Percentiles rank a stretch among this genome's conserved stretches.
phyloP scores from a whole-genome alignment of 75 land plant species.

The Pinus albicaulis region DNA sequence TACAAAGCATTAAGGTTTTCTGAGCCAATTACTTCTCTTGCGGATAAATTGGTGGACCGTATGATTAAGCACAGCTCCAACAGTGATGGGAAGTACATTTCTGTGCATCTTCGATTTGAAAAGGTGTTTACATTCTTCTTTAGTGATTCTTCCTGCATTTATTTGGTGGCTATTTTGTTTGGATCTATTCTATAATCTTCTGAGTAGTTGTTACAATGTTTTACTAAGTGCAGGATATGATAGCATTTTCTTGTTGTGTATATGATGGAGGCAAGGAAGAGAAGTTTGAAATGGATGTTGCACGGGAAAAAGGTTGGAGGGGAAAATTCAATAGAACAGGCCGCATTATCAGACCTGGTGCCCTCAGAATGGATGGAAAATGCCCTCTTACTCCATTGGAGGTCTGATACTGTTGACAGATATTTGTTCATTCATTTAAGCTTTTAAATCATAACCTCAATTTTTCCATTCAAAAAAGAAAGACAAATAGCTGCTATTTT shows the following conservation, averaged over 20 bases:
- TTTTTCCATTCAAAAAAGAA: neutral
- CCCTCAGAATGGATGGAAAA: constrained; percentile 66
- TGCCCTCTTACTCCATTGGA: constrained; percentile 88
- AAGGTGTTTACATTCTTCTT: constrained; percentile 39
- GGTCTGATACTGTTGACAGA: constrained; percentile 29
- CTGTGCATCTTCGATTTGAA: constrained; percentile 88
- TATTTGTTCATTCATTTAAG: constrained; percentile 5
- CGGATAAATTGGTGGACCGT: constrained; percentile 47
- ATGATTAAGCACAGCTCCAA: constrained; percentile 58
- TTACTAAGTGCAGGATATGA: constrained; percentile 66
- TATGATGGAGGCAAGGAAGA: constrained; percentile 79
- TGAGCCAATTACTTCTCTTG: constrained; percentile 45
- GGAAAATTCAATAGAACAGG: constrained; percentile 63
- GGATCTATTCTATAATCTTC: neutral
- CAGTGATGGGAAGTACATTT: constrained; percentile 71
- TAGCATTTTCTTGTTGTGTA: constrained; percentile 84
- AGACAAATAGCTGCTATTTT: neutral
- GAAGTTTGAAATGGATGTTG: constrained; percentile 53
- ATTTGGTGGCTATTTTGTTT: neutral
- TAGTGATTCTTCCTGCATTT: neutral
- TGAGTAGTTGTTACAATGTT: neutral
- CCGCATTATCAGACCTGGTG: constrained; percentile 50
- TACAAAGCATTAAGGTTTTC: constrained; percentile 79
- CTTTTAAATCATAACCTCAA: neutral
- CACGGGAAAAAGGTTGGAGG: constrained; percentile 71